Base-by-base conservation (phyloP, 176 grass and related monocot genomes). In the Zoysia japonica region DNA sequence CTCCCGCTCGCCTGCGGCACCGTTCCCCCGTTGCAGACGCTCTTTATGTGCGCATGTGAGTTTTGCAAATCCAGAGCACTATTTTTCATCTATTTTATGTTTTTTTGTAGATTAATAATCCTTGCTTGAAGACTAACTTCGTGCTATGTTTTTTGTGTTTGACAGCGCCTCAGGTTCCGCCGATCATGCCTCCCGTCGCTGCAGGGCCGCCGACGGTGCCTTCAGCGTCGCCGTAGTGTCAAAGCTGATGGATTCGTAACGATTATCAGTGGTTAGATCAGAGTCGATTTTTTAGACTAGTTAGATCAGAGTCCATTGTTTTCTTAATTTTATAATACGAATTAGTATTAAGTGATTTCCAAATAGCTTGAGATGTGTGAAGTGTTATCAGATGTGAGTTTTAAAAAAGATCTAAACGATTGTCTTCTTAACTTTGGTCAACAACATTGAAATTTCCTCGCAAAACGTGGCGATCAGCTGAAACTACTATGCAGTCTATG, bases 151-250 rank as follows among this genome's bases (percentile, higher is more conserved):
- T 28, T 36, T 2, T 68, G 11, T 67, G 42, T 11, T 14, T 83
- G 81, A 35, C 81, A 83, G 81, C 81, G 41, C 43, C 46, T 47
- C 14, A 45, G 13, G 63, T 83, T 51, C 64, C 81, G 6, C 72
- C 81, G 12, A 55, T 83, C 2, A 40, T 68, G 71, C 81, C 71
- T 47, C 81, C 63, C 6, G 16, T 1, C 49, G 17, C 42, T 4
- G 62, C 71, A 5, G 55, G 35, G 11, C 67, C 44, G 9, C 43
- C 67, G 1, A 6, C 11, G 54, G 41, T n/a, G 43, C 2, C 59
- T 9, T 8, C 47, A 13, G 59, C 17, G 57, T 70, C 51, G 1
- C 81, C 72, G 7, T 83, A 83, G 43, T 49, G 38, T 15, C 14
- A 0, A 51, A 12, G 3, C 2, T 17, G 2, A n/a, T 53, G 35